phyloP scores from a whole-genome alignment of 345 rosid genomes.

The Citrus reticulata region DNA sequence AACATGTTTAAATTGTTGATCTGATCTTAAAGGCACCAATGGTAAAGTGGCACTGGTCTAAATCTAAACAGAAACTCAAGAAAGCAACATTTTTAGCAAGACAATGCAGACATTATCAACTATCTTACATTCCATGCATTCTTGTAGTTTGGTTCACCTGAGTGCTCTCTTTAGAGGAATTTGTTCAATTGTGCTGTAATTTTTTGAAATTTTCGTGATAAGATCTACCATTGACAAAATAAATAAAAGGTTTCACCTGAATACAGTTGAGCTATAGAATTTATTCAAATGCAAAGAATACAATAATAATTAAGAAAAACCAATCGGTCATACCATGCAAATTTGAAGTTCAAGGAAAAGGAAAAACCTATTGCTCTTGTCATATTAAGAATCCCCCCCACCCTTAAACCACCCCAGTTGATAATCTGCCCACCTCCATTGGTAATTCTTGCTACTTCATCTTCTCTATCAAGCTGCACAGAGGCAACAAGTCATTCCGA shows the following conservation, averaged over 20 bases:
- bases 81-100: not conserved
- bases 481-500: not conserved
- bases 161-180: not conserved
- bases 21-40: not conserved
- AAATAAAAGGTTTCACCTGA: not conserved
- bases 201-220: not conserved
- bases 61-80: not conserved
- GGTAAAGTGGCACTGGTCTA: not conserved
- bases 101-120: not conserved
- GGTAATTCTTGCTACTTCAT: slow-evolving; percentile 2
- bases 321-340: not conserved
- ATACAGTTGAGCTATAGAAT: not conserved
- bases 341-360: not conserved
- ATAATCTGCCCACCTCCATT: slow-evolving; percentile 8
- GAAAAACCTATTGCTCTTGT: slow-evolving; percentile 21
- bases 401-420: slow-evolving; percentile 11
- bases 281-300: not conserved
- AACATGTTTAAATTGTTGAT: not conserved
- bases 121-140: not conserved
- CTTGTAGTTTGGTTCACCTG: not conserved
- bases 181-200: not conserved
- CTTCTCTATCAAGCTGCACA: slow-evolving; percentile 13
- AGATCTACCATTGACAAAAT: not conserved
- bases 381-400: slow-evolving; percentile 17
- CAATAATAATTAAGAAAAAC: not conserved